Evolutionary conservation across 495 filamentous ascomycete genomes (phyloP), one percentile per base, ranked within the genome.

Genomic region (Thermochaetoides thermophila): DNA sequence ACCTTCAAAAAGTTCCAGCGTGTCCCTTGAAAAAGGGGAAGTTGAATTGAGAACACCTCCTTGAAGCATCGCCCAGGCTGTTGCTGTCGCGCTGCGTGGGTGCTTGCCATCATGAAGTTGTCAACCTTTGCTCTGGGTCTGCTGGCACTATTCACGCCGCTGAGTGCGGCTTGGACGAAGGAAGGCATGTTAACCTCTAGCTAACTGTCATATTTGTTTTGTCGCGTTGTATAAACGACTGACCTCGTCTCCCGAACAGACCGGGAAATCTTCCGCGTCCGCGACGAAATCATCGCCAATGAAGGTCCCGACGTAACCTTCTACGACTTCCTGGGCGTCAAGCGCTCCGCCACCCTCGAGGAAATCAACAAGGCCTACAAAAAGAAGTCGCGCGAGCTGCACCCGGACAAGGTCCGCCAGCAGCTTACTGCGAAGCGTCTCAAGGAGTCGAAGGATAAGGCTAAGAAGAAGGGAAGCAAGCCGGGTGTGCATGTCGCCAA

Each of bases 361-460:
- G 84, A 91, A 29, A 78, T 99, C 58, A 81, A 74, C 70, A 91
- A 87, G 53, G 85, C 84, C 40, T 92, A 87, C 68, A 78, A 80
- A 55, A 84, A 89, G 56, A 84, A 78, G 53, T 81, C 85, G 19
- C 60, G 74, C 21, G 60, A 63, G 29, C 60, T 95, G 20, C 89
- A 99, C 56, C 89, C 89, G 2, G 89, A 99, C 66, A 99, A 99
- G 61, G 84, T 86, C 44, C 78, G 80, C 53, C 81, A 84, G 46
- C 64, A 76, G 48, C 78, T 89, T 52, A 64, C 78, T 27, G 74
- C 81, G 44, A 77, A 78, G 50, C 73, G 71, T 46, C 63, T 73
- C 38, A 11, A 6, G 6, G 76, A 72, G 52, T 51, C 59, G 15
- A 65, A 73, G 39, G 74, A 48, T 18, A 45, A 58, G 59, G 66